phyloP scores from a whole-genome alignment of 2,329 filamentous ascomycete genomes.

The Gnomoniopsis sp. region DNA sequence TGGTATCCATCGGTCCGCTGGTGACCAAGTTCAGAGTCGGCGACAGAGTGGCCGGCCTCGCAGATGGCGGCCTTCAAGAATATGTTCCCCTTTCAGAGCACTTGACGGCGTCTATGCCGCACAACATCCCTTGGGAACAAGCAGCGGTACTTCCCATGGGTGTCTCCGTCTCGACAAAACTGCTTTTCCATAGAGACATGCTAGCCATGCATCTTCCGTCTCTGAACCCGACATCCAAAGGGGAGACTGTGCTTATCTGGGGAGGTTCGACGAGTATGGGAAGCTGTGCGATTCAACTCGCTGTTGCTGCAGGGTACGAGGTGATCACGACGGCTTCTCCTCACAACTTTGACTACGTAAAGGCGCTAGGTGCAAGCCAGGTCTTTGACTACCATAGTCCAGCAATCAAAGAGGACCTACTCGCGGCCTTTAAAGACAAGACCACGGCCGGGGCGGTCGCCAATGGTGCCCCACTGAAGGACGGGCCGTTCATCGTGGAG shows the following conservation, averaged over 20 bases:
- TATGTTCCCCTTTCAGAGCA: conserved; percentile 21
- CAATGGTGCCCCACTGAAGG: conserved; percentile 22
- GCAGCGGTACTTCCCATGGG: conserved; percentile 27
- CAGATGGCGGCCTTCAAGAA: conserved; percentile 26
- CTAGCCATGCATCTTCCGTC: conserved; percentile 18
- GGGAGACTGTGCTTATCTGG: conserved; percentile 39
- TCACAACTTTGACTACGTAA: conserved; percentile 32
- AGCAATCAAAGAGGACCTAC: conserved; percentile 25
- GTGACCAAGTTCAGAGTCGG: conserved; percentile 29
- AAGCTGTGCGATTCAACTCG: conserved; percentile 41
- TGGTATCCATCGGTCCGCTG: conserved; percentile 28
- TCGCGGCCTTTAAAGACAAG: conserved; percentile 27
- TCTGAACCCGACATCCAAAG: conserved; percentile 1
- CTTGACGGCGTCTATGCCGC: conserved; percentile 22
- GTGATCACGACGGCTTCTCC: conserved; percentile 37
- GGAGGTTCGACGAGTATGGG: conserved; percentile 46
- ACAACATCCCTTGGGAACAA: conserved; percentile 22
- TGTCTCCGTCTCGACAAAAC: conserved; percentile 24
- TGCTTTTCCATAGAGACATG: conserved; percentile 11
- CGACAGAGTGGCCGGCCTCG: conserved; percentile 30
- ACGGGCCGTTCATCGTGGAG: conserved; percentile 25
- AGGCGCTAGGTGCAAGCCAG: conserved; percentile 20
- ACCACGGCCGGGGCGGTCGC: conserved; percentile 28
- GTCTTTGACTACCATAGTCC: conserved; percentile 24
- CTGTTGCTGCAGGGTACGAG: conserved; percentile 37